Percentiles rank a stretch among this genome's conserved stretches.
Conservation (phyloP, 495 filamentous ascomycete species). For the Neurospora sp. region DNA sequence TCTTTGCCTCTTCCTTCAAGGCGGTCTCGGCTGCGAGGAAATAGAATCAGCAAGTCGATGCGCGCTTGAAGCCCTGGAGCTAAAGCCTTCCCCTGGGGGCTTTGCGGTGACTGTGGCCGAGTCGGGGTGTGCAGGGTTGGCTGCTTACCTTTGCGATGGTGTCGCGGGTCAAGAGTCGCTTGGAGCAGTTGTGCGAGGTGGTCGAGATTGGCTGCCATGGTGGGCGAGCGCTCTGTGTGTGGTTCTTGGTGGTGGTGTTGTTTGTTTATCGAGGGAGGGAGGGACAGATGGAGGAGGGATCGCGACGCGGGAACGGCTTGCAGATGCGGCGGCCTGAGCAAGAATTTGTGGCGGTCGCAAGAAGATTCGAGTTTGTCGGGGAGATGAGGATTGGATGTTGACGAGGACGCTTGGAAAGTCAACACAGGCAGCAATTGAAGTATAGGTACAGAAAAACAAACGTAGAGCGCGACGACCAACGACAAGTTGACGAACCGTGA, state of each 20-base stretch:
- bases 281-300: background rate
- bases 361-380: background rate
- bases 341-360: background rate
- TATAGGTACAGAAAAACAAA: background rate
- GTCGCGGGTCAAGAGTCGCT: constrained; percentile 72
- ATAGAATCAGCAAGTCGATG: background rate
- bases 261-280: background rate
- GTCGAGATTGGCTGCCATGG: constrained; percentile 68
- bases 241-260: background rate
- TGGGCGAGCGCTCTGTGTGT: constrained; percentile 14
- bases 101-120: background rate
- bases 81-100: background rate
- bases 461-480: background rate
- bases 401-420: background rate
- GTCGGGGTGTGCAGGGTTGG: background rate
- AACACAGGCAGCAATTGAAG: background rate
- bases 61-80: background rate
- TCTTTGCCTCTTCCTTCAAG: constrained; percentile 63
- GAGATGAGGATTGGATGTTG: background rate
- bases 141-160: constrained; percentile 75
- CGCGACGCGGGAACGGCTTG: background rate
- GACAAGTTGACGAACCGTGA: background rate
- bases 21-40: constrained; percentile 61
- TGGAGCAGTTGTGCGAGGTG: constrained; percentile 69
- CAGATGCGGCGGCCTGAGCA: background rate